Conservation (phyloP, 352 stramenopile genomes). For the Pythium phragmiticola region DNA sequence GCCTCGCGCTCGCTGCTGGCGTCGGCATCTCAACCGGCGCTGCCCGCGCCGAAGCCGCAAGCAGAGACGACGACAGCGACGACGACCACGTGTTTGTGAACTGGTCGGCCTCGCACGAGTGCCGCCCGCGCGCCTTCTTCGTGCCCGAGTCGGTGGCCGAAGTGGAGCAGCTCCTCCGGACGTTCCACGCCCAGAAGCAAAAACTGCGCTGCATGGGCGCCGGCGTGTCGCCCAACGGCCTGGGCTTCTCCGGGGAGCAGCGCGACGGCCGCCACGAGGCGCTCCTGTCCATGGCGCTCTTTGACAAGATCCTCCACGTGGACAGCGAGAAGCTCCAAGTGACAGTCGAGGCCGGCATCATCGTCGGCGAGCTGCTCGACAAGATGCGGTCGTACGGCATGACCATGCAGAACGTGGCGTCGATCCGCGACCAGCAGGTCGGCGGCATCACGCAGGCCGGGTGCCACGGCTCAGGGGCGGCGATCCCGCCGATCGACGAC, state of each 20-base stretch:
- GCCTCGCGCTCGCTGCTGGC: conserved; percentile 10
- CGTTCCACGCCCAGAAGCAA: conserved; percentile 63
- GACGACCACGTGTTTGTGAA: conserved; percentile 77
- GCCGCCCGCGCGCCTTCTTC: conserved; percentile 61
- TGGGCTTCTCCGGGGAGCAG: conserved; percentile 82
- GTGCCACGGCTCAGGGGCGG: conserved; percentile 95
- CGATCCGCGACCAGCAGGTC: conserved; percentile 98
- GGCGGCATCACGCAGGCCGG: conserved; percentile 95
- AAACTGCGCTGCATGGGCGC: conserved; percentile 94
- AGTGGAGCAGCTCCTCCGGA: conserved; percentile 56
- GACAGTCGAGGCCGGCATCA: conserved; percentile 85
- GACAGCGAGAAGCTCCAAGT: conserved; percentile 84
- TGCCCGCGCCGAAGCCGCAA: neutral
- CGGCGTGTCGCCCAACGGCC: conserved; percentile 95
- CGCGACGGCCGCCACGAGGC: conserved; percentile 39
- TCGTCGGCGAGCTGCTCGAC: conserved; percentile 76
- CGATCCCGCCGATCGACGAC: conserved; percentile 96
- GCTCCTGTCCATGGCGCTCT: conserved; percentile 91
- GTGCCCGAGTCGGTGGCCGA: conserved; percentile 70
- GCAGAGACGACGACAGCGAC: conserved; percentile 21
- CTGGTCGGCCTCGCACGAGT: conserved; percentile 81
- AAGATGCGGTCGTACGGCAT: conserved; percentile 82
- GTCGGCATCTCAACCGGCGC: neutral
- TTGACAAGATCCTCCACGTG: conserved; percentile 38
- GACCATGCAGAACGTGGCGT: conserved; percentile 98